These are phyloP conservation scores for Rhododendron williamsianum DNA, from an alignment of 148 eudicot genomes.

Conservation along the genomic window DNA sequence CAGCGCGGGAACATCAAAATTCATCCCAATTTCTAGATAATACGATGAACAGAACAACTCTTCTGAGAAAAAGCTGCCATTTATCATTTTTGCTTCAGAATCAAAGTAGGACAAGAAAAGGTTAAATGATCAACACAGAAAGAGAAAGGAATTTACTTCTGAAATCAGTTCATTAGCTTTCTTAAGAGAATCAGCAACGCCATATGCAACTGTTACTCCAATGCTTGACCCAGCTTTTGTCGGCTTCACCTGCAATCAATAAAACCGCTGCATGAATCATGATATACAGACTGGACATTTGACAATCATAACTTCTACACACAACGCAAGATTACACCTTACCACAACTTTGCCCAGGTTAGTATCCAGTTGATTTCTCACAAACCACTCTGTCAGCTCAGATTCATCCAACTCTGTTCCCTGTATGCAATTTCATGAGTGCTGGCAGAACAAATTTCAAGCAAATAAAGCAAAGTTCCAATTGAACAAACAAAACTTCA, in stretches of 20 bases:
- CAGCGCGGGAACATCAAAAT: not conserved
- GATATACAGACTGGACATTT: not conserved
- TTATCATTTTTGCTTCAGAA: not conserved
- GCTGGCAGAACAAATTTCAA: not conserved
- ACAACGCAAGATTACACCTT: constrained; percentile 11
- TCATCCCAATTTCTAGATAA: not conserved
- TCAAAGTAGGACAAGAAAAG: not conserved
- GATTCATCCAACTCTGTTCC: constrained; percentile 47
- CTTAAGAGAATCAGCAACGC: constrained; percentile 55
- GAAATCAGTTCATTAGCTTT: constrained; percentile 58
- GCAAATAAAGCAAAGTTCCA: not conserved
- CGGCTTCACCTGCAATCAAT: constrained; percentile 66
- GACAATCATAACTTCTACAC: not conserved
- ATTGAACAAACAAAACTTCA: not conserved
- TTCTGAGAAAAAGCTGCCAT: not conserved
- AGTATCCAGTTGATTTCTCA: constrained; percentile 51
- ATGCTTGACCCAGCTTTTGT: constrained; percentile 96
- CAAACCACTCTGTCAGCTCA: constrained; percentile 58
- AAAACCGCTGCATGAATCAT: not conserved
- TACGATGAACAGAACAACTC: not conserved
- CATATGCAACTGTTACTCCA: constrained; percentile 88
- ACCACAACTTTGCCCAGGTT: constrained; percentile 82
- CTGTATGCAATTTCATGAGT: constrained; percentile 21
- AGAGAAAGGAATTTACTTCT: constrained; percentile 37
- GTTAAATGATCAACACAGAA: not conserved